Conservation (phyloP, 768 basidiomycete species). For the Postia placenta region DNA sequence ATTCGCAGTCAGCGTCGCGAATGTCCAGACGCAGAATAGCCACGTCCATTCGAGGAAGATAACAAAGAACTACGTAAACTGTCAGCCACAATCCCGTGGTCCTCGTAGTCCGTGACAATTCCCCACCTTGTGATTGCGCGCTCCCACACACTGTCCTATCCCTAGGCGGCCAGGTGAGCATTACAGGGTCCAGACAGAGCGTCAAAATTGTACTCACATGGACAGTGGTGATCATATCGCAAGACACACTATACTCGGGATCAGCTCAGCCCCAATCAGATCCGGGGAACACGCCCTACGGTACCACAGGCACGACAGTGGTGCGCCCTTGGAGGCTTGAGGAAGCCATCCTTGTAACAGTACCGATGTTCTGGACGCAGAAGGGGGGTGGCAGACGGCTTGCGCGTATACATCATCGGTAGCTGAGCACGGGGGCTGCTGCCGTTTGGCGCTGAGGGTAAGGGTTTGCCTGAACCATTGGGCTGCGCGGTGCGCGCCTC, state of each 20-base stretch:
- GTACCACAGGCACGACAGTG: slow-evolving; percentile 83
- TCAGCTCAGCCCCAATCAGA: not conserved
- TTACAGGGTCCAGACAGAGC: slow-evolving; percentile 2
- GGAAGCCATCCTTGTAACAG: slow-evolving; percentile 53
- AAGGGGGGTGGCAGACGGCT: slow-evolving; percentile 37
- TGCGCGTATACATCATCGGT: slow-evolving; percentile 19
- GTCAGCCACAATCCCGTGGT: not conserved
- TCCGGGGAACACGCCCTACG: slow-evolving; percentile 33
- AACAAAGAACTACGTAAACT: slow-evolving; percentile 62
- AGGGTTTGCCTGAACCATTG: not conserved
- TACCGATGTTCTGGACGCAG: slow-evolving; percentile 62
- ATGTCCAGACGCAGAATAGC: slow-evolving; percentile 57
- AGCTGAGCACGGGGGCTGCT: slow-evolving; percentile 2
- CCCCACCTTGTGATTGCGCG: slow-evolving; percentile 79
- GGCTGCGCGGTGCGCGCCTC: slow-evolving; percentile 8
- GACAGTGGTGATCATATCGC: slow-evolving; percentile 87
- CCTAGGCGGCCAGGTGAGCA: slow-evolving; percentile 33
- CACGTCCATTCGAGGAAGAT: slow-evolving; percentile 67
- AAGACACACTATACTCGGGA: slow-evolving; percentile 55
- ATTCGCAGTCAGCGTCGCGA: slow-evolving; percentile 49
- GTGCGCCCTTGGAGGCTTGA: slow-evolving; percentile 73
- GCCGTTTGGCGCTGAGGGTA: not conserved
- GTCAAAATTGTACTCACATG: slow-evolving; percentile 44
- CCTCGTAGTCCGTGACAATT: not conserved
- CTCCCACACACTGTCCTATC: slow-evolving; percentile 94